Percentiles rank a stretch among this genome's conserved stretches.
These are phyloP conservation scores for Solanum medicagineum DNA, from an alignment of 257 asterid genomes.

Conservation along the genomic window DNA sequence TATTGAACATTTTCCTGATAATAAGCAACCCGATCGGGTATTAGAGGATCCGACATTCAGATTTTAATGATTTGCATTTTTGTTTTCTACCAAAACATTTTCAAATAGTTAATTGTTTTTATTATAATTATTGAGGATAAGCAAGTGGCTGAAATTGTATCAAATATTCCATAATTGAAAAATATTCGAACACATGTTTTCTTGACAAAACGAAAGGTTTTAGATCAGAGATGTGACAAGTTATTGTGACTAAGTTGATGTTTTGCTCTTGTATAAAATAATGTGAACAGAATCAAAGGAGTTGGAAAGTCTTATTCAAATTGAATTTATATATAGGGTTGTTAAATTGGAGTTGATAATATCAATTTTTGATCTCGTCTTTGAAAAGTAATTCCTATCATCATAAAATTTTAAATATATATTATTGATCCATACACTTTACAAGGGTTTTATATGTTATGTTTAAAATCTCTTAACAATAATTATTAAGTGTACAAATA, in stretches of 20 bases:
- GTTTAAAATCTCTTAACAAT: background rate
- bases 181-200: background rate
- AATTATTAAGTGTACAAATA: background rate
- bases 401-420: background rate
- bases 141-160: background rate
- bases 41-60: background rate
- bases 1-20: no score
- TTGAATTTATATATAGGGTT: background rate
- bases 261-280: background rate
- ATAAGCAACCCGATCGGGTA: background rate
- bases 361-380: no score
- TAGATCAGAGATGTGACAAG: background rate
- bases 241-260: background rate
- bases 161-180: background rate
- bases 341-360: background rate
- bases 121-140: background rate
- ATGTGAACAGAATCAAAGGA: background rate
- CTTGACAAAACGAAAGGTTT: background rate
- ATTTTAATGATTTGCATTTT: background rate
- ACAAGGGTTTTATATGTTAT: background rate
- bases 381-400: background rate
- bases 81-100: background rate
- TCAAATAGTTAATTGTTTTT: background rate
- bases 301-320: background rate
- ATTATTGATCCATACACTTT: background rate